Conservation (phyloP, 2,329 filamentous ascomycete genomes). For the Ophiostoma sp. region DNA sequence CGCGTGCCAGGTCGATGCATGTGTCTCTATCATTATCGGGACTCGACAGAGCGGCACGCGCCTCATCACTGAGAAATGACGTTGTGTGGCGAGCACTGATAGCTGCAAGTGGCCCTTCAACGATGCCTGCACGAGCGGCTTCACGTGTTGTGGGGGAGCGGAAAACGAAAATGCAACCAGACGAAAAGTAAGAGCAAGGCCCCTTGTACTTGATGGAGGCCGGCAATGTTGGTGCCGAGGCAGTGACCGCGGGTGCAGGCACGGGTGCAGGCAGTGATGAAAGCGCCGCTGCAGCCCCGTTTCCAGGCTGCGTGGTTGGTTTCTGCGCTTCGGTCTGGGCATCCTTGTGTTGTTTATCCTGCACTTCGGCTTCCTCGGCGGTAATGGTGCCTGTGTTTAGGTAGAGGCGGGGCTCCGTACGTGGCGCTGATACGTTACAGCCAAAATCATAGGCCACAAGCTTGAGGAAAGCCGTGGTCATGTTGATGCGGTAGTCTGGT, state of each 20-base stretch:
- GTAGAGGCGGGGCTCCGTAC: slow-evolving; percentile 55
- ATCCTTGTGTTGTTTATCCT: slow-evolving; percentile 11
- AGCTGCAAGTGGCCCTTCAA: slow-evolving; percentile 58
- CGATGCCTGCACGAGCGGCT: slow-evolving; percentile 52
- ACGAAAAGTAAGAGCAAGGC: slow-evolving; percentile 52
- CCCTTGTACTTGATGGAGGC: slow-evolving; percentile 5
- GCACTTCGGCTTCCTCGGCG: slow-evolving; percentile 4
- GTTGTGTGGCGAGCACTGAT: slow-evolving; percentile 54
- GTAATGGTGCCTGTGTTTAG: slow-evolving; percentile 34
- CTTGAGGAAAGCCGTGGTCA: slow-evolving; percentile 58
- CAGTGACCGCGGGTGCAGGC: background rate
- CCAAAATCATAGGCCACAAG: slow-evolving; percentile 62
- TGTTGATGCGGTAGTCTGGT: slow-evolving; percentile 50
- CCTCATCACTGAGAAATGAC: slow-evolving; percentile 38
- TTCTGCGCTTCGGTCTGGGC: background rate
- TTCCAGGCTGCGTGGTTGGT: background rate
- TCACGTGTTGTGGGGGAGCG: slow-evolving; percentile 56
- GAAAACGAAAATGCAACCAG: slow-evolving; percentile 55
- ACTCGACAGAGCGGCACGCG: background rate
- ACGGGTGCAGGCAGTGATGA: background rate
- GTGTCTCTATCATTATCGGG: slow-evolving; percentile 44
- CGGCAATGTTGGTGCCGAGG: background rate
- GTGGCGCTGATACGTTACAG: slow-evolving; percentile 53
- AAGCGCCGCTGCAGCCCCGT: background rate
- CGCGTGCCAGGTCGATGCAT: slow-evolving; percentile 55